Conservation (phyloP, 192 early-diverging fungal genomes). For the Pilaira anomala region DNA sequence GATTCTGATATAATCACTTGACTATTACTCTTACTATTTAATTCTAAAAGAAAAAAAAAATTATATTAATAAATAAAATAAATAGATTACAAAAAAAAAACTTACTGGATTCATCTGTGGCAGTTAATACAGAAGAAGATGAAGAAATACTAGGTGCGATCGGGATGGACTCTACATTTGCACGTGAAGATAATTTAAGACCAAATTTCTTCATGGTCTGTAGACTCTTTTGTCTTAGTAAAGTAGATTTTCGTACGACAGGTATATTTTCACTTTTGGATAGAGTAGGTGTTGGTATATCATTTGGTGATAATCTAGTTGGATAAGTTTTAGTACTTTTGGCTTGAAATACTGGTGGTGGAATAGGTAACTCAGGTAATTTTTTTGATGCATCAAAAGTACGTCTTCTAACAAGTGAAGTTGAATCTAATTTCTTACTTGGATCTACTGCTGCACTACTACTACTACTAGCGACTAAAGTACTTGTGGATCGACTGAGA, state of each 20-base stretch:
- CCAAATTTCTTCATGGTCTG: neutral
- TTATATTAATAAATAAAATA: too few species aligned
- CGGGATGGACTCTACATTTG: too few species aligned
- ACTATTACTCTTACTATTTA: too few species aligned
- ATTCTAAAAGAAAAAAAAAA: too few species aligned
- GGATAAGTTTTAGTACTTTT: neutral
- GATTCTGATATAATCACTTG: neutral
- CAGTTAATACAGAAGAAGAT: too few species aligned
- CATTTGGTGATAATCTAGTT: neutral
- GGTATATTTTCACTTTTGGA: slow-evolving; percentile 5
- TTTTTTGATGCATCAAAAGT: slow-evolving; percentile 15
- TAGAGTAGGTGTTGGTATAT: neutral
- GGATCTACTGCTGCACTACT: neutral
- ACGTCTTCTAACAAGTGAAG: slow-evolving; percentile 3
- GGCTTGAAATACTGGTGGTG: neutral
- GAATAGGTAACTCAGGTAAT: neutral
- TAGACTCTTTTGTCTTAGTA: slow-evolving; percentile 12
- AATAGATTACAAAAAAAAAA: too few species aligned
- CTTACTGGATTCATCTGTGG: too few species aligned
- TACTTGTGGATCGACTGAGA: slow-evolving; percentile 11
- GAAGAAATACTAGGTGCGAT: too few species aligned
- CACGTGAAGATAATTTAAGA: neutral
- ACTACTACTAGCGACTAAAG: neutral
- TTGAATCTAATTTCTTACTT: too few species aligned
- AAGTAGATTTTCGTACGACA: neutral